A percentile compares a stretch with the other conserved stretches of the same genome.
phyloP scores from a whole-genome alignment of 2,329 filamentous ascomycete genomes.

The Diaporthe citriasiana region DNA sequence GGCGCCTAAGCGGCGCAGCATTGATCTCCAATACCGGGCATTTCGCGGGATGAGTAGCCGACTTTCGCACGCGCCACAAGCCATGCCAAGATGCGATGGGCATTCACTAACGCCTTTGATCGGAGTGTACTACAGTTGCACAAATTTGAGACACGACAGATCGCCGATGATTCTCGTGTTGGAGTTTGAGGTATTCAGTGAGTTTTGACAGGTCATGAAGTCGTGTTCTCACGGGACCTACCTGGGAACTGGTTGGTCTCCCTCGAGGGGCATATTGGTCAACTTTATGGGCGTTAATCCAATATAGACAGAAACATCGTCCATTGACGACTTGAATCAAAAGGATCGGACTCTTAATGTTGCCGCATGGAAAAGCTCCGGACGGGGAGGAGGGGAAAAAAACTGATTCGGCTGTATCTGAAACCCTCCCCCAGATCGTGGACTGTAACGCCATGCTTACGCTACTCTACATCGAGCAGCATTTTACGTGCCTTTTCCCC shows the following conservation, averaged over 20 bases:
- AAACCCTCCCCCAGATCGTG: background rate
- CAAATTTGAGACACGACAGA: background rate
- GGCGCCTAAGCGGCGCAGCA: background rate
- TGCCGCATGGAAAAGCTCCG: background rate
- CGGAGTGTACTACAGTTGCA: background rate
- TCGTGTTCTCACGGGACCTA: too few species aligned
- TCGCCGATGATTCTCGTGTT: background rate
- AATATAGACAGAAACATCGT: too few species aligned
- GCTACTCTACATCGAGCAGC: background rate
- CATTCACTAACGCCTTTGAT: background rate
- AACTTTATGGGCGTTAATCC: too few species aligned
- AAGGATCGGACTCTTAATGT: background rate
- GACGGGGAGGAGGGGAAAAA: background rate
- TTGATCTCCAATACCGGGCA: background rate
- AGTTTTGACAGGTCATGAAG: background rate
- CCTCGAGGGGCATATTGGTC: too few species aligned
- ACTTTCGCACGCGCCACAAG: background rate
- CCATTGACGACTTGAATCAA: too few species aligned
- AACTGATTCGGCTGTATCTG: background rate
- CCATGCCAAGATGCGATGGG: background rate
- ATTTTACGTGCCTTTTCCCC: background rate
- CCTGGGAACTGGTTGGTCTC: too few species aligned
- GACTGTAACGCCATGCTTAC: background rate
- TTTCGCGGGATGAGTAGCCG: background rate
- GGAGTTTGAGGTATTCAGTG: background rate